phyloP scores from a whole-genome alignment of 176 grass and related monocot genomes.

The Oropetium thomaeum region DNA sequence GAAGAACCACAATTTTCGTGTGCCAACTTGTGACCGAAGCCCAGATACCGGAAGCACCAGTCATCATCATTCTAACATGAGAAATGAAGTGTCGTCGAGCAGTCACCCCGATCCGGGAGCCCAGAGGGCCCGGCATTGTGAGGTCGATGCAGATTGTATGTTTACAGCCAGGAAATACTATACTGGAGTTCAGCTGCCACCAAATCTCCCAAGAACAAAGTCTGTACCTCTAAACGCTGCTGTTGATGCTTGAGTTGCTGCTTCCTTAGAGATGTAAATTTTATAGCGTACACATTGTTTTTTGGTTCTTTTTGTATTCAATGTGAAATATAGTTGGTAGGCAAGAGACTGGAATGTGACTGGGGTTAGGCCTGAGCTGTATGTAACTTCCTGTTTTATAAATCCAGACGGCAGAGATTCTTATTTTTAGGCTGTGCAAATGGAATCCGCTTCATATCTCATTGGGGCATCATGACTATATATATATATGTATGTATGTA shows the following conservation, averaged over 20 bases:
- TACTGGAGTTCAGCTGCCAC: constrained; percentile 29
- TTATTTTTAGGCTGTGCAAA: neutral
- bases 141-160: constrained; percentile 27
- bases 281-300: constrained; percentile 48
- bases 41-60: neutral
- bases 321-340: constrained; percentile 32
- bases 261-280: constrained; percentile 38
- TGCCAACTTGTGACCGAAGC: constrained; percentile 41
- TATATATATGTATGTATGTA: too few species aligned
- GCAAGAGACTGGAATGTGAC: constrained; percentile 29
- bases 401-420: constrained; percentile 14
- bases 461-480: neutral
- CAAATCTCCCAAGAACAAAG: constrained; percentile 48
- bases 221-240: constrained; percentile 43
- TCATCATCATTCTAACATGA: constrained; percentile 10
- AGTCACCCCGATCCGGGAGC: constrained; percentile 27
- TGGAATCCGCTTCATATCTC: constrained; percentile 19
- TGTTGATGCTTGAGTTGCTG: constrained; percentile 36
- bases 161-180: constrained; percentile 50
- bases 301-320: constrained; percentile 43
- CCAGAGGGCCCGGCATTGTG: constrained; percentile 40
- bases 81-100: neutral
- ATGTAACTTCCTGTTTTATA: constrained; percentile 24
- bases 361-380: constrained; percentile 31
- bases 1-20: constrained; percentile 66